A percentile compares a stretch with the other conserved stretches of the same genome.
Evolutionary conservation across 2,329 filamentous ascomycete genomes (phyloP).

Genomic region (Lachnellula hyalina): DNA sequence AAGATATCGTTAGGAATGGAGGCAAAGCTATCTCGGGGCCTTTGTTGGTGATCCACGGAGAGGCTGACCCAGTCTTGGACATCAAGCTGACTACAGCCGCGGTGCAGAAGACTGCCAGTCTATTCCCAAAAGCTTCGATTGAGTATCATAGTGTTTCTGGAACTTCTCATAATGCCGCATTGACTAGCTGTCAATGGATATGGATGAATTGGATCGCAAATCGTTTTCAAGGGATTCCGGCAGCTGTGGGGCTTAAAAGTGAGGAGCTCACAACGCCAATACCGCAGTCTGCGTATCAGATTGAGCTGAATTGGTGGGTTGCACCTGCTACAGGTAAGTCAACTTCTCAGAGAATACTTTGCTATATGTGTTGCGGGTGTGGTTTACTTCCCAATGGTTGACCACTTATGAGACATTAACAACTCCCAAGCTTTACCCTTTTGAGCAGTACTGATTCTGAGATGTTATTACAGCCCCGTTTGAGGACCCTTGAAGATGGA

Average conservation of each 20-base stretch:
- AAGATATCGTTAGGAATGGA: neutral
- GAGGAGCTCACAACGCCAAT: neutral
- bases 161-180: neutral
- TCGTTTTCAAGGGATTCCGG: neutral
- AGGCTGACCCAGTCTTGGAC: constrained; percentile 1
- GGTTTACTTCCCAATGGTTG: too few species aligned
- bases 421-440: too few species aligned
- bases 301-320: neutral
- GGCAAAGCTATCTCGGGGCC: constrained; percentile 7
- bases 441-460: too few species aligned
- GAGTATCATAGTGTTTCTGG: neutral
- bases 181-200: neutral
- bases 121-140: neutral
- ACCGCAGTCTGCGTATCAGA: neutral
- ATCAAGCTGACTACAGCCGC: neutral
- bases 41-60: constrained; percentile 8
- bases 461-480: too few species aligned
- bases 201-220: constrained; percentile 4
- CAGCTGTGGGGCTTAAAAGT: neutral
- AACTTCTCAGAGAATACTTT: too few species aligned
- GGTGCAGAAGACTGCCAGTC: neutral
- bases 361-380: too few species aligned
- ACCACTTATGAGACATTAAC: too few species aligned
- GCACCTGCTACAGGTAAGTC: neutral
- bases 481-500: too few species aligned